Conservation (phyloP, 2,329 filamentous ascomycete species). For the Colletotrichum ledebouriae region DNA sequence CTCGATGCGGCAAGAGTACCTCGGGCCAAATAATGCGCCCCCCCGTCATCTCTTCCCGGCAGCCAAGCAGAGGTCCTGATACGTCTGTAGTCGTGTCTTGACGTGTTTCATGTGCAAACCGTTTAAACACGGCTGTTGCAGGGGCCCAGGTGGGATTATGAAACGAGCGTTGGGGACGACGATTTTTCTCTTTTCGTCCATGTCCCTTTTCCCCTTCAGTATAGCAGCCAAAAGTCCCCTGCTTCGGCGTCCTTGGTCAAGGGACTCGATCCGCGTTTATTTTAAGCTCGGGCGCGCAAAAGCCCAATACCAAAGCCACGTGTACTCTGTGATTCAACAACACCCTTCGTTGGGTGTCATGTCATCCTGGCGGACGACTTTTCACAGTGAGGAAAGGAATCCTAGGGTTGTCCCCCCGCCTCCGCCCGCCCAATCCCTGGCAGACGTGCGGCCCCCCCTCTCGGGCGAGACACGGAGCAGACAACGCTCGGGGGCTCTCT, state of each 20-base stretch:
- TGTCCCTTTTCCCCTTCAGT: no score
- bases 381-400: no score
- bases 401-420: background rate
- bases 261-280: no score
- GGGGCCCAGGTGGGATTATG: background rate
- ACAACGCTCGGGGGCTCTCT: slow-evolving; percentile 3
- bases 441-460: background rate
- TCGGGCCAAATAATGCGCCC: background rate
- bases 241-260: no score
- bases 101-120: slow-evolving; percentile 34
- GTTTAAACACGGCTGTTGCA: background rate
- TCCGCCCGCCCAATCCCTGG: background rate
- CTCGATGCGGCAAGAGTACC: slow-evolving; percentile 9
- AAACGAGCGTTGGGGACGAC: slow-evolving; percentile 12
- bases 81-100: slow-evolving; percentile 33
- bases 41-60: slow-evolving; percentile 13
- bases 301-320: slow-evolving; percentile 6
- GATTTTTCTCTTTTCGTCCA: no score
- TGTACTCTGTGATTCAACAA: background rate
- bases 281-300: background rate
- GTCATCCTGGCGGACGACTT: no score
- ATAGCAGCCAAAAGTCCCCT: no score
- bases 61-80: slow-evolving; percentile 25
- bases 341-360: background rate
- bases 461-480: background rate